Evolutionary conservation across 306 rosid species (phyloP).

Genomic region (Castanea sativa): DNA sequence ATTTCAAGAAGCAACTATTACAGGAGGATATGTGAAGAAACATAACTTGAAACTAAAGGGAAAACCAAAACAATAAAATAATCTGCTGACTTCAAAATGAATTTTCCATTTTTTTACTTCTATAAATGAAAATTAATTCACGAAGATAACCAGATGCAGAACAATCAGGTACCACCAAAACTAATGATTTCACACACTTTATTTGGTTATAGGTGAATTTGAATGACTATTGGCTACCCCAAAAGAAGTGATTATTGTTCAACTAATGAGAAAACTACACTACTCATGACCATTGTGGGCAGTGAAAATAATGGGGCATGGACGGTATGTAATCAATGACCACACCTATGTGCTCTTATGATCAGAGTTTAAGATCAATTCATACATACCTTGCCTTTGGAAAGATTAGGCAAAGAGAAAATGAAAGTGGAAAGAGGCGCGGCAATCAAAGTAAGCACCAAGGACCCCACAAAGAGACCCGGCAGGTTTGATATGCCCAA

Average conservation of each 20-base stretch:
- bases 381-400: conserved; percentile 65
- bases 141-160: too few species aligned
- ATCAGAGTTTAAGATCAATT: background rate
- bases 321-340: background rate
- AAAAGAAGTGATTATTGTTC: background rate
- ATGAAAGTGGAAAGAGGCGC: conserved; percentile 84
- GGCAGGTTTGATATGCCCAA: conserved; percentile 84
- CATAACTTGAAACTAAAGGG: conserved; percentile 13
- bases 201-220: background rate
- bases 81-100: too few species aligned
- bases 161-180: too few species aligned
- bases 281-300: background rate
- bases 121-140: background rate
- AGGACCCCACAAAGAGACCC: conserved; percentile 71
- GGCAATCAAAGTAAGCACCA: conserved; percentile 76
- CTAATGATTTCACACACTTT: too few species aligned
- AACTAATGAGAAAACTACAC: background rate
- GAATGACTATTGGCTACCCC: background rate
- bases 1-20: conserved; percentile 67
- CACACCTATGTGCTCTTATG: background rate
- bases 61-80: background rate
- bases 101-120: background rate
- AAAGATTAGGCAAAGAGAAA: conserved; percentile 69
- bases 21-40: conserved; percentile 27
- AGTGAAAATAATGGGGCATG: background rate